Conservation (phyloP, 352 stramenopile genomes). For the Phytophthora fragariae region DNA sequence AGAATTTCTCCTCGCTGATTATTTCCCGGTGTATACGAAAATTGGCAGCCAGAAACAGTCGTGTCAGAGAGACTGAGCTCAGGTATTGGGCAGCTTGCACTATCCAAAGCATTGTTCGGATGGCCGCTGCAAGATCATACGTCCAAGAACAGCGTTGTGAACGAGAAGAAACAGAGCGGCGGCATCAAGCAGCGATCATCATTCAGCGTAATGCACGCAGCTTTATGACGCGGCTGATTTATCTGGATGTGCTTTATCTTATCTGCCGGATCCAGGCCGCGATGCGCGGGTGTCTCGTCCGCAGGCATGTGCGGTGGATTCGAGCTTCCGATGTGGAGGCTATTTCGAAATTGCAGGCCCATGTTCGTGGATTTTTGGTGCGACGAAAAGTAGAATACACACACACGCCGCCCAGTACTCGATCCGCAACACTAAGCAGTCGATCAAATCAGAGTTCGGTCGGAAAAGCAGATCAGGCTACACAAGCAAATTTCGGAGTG, state of each 20-base stretch:
- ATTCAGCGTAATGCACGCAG: constrained; percentile 66
- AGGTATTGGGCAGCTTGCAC: constrained; percentile 43
- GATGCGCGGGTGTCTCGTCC: constrained; percentile 70
- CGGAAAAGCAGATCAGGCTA: constrained; percentile 7
- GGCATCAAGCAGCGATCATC: constrained; percentile 43
- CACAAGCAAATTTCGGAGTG: constrained; percentile 1
- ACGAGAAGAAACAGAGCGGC: constrained; percentile 15
- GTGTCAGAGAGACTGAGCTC: constrained; percentile 37
- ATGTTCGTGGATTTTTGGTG: constrained; percentile 46
- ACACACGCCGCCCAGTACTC: not conserved
- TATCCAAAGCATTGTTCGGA: constrained; percentile 59
- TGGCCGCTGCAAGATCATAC: constrained; percentile 29
- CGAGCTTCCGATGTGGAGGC: constrained; percentile 50
- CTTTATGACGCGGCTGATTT: constrained; percentile 80
- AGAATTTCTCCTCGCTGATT: constrained; percentile 43
- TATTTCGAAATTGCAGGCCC: constrained; percentile 60
- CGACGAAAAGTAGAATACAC: constrained; percentile 15
- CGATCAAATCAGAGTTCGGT: constrained; percentile 5
- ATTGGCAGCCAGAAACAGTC: constrained; percentile 39
- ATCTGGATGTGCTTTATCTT: constrained; percentile 82
- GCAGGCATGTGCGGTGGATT: constrained; percentile 62
- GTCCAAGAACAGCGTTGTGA: constrained; percentile 20
- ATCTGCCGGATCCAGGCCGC: constrained; percentile 81
- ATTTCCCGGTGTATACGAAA: constrained; percentile 52
- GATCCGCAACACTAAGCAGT: not conserved